Evolutionary conservation across 2,329 filamentous ascomycete genomes (phyloP).

Genomic region (Xylogone sp.): DNA sequence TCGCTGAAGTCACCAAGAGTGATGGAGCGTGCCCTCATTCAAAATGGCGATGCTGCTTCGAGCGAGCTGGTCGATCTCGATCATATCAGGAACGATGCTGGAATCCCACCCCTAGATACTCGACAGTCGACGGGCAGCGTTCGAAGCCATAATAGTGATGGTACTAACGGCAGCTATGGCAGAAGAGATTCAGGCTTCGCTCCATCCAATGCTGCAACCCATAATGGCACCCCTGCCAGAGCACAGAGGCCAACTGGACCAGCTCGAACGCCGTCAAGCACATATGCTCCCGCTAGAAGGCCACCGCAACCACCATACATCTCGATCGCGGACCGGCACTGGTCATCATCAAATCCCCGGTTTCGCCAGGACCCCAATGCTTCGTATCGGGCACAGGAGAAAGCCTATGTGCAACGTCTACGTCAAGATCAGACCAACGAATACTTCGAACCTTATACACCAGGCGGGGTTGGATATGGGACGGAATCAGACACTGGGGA

Average conservation of each 20-base stretch:
- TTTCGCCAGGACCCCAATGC: conserved; percentile 62
- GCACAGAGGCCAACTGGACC: conserved; percentile 66
- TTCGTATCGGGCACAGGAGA: conserved; percentile 80
- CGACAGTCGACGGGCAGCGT: conserved; percentile 21
- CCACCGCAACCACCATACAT: conserved; percentile 46
- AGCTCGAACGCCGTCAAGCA: conserved; percentile 71
- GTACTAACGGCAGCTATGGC: conserved; percentile 16
- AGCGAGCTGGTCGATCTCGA: conserved; percentile 29
- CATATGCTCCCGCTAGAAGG: conserved; percentile 65
- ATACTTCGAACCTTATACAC: conserved; percentile 60
- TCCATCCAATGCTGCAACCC: conserved; percentile 21
- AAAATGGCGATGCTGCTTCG: conserved; percentile 42
- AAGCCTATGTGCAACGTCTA: conserved; percentile 89
- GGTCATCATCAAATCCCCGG: conserved; percentile 54
- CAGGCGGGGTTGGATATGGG: conserved; percentile 55
- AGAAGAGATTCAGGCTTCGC: conserved; percentile 16
- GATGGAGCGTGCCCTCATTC: conserved; percentile 26
- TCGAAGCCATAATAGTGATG: conserved; percentile 40
- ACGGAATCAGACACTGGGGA: conserved; percentile 84
- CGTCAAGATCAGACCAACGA: conserved; percentile 64
- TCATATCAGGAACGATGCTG: conserved; percentile 11
- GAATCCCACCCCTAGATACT: conserved; percentile 18
- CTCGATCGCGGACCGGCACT: conserved; percentile 37
- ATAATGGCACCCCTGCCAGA: conserved; percentile 47
- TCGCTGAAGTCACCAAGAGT: conserved; percentile 33